phyloP scores from a whole-genome alignment of 1,139 yeast genomes.

The Waltiozyma sp. region DNA sequence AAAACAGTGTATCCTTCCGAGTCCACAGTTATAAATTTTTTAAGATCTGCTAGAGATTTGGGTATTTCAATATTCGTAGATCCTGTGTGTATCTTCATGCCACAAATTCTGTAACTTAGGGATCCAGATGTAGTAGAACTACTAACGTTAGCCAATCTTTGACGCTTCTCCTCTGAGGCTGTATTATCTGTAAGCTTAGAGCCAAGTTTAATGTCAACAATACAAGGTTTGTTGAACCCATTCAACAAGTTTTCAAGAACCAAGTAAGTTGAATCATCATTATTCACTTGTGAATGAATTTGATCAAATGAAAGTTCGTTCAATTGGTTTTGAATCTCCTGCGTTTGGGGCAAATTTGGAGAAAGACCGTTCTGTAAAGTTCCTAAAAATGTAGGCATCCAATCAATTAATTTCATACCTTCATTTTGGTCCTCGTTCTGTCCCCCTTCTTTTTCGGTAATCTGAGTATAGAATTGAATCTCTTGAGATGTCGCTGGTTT shows the following conservation, averaged over 20 bases:
- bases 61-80: constrained; percentile 2
- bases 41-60: not conserved
- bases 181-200: constrained; percentile 51
- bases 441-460: constrained; percentile 20
- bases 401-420: constrained; percentile 24
- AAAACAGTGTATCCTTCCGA: constrained; percentile 34
- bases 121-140: constrained; percentile 70
- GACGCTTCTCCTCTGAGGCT: constrained; percentile 47
- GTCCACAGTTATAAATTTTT: constrained; percentile 15
- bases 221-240: constrained; percentile 56
- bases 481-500: constrained; percentile 61
- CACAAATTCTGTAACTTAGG: constrained; percentile 69
- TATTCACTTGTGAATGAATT: not conserved
- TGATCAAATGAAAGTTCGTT: not conserved
- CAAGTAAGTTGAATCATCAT: constrained; percentile 26
- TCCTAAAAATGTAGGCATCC: constrained; percentile 42
- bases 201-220: constrained; percentile 81
- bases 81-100: constrained; percentile 53
- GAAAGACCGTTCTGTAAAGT: constrained; percentile 30
- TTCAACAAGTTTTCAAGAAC: constrained; percentile 64
- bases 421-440: constrained; percentile 18
- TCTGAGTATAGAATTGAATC: constrained; percentile 51
- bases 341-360: constrained; percentile 4
- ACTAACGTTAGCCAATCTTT: constrained; percentile 54
- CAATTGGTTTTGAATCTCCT: constrained; percentile 13